Evolutionary conservation across 129 eudicot species (phyloP).

Genomic region (Heracleum sosnowskyi): DNA sequence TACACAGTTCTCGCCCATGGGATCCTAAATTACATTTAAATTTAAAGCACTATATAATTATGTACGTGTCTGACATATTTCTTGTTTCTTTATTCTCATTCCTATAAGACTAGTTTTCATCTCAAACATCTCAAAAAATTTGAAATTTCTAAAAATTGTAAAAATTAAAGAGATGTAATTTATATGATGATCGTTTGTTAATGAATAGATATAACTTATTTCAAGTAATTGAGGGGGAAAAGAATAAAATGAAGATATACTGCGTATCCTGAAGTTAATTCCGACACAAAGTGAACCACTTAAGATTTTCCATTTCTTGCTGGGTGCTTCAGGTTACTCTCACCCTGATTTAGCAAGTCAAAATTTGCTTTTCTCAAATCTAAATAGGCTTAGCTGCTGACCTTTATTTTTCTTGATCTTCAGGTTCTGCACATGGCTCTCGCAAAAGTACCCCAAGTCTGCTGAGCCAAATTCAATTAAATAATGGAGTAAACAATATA

Average conservation of each 20-base stretch:
- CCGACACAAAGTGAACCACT: not conserved
- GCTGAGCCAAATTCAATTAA: slow-evolving; percentile 18
- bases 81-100: not conserved
- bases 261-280: not conserved
- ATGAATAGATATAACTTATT: not conserved
- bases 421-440: slow-evolving; percentile 57
- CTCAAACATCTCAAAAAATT: not conserved
- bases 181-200: too few species aligned
- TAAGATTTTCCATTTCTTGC: not conserved
- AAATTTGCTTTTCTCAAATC: not conserved
- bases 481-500: slow-evolving; percentile 43
- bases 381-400: not conserved
- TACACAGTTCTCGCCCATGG: too few species aligned
- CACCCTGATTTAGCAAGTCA: not conserved
- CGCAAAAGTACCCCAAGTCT: slow-evolving; percentile 25
- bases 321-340: not conserved
- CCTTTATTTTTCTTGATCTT: not conserved
- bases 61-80: not conserved
- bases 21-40: not conserved
- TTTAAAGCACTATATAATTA: not conserved
- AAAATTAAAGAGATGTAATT: too few species aligned
- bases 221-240: not conserved
- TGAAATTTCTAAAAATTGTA: too few species aligned
- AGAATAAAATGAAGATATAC: not conserved
- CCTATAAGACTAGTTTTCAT: not conserved